Evolutionary conservation across 192 early-diverging fungal species (phyloP), one percentile per base, ranked within the genome.

Genomic region (Chytriomyces sp.): DNA sequence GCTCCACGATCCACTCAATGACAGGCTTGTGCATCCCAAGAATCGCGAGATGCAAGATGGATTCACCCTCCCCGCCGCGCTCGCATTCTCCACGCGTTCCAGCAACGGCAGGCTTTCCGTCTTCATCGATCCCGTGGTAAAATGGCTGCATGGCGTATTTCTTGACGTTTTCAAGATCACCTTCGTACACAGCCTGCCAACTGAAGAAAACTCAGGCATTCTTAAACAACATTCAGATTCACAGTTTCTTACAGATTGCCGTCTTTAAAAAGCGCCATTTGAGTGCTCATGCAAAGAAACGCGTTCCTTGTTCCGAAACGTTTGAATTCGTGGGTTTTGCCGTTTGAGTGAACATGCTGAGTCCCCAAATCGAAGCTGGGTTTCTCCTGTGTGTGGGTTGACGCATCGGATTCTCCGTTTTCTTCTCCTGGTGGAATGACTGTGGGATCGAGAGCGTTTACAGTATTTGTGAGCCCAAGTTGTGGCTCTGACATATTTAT

Each of bases 41-140:
- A n/a, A 69, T 50, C 43, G 67, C 67, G 16, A 48, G 18, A 45
- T 69, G 67, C 67, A 69, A 48, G 67, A 69, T 50, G 3, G 67
- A 48, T 28, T 69, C 67, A 2, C 67, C 67, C 67, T 69, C 67
- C 5, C 67, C 67, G 11, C 45, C 44, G 16, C 67, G 67, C 46
- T 69, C 44, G 26, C 28, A 49, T 26, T 48, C 28, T 13, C 67
- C 67, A 45, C 67, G 44, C 3, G 46, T 69, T 16, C 63, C 20
- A 1, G 26, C 4, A 13, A n/a, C 63, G 4, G 16, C 57, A 16
- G 5, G 57, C 20, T 28, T 18, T 6, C 28, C 28, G 16, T 64
- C 5, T 11, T 16, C 63, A 18, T 64, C 53, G 35, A 35, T 35
- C 4, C 35, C 35, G 35, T 35, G 35, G 53, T 20, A 57, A 20